These are phyloP conservation scores for Colletotrichum spinosum DNA, from an alignment of 2,329 filamentous ascomycete genomes.

Conservation along the genomic window DNA sequence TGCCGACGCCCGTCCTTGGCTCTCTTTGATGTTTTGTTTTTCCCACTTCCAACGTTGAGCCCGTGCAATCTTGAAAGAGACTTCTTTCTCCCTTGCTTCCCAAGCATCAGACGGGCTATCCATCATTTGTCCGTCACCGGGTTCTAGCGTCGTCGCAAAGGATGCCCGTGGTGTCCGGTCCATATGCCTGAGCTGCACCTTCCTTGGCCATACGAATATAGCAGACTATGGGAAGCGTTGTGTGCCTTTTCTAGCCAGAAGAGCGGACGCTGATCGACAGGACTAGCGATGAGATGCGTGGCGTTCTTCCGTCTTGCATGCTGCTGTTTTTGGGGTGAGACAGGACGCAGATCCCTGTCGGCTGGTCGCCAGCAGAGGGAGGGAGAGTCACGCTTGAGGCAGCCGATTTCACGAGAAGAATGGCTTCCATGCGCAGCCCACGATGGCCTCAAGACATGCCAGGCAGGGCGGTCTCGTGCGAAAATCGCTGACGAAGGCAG, in stretches of 20 bases:
- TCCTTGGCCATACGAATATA: too few species aligned
- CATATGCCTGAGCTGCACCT: background rate
- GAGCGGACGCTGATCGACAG: conserved; percentile 29
- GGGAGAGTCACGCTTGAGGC: conserved; percentile 10
- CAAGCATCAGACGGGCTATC: conserved; percentile 23
- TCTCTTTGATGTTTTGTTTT: conserved; percentile 21
- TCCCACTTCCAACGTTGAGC: conserved; percentile 1
- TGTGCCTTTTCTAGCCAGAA: conserved; percentile 3
- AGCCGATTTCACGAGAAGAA: background rate
- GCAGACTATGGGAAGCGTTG: conserved; percentile 3
- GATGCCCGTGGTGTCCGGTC: background rate
- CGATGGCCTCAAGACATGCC: conserved; percentile 26
- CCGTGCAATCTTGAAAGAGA: background rate
- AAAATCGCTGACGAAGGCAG: conserved; percentile 9
- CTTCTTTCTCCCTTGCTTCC: conserved; percentile 23
- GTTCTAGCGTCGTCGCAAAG: conserved; percentile 14
- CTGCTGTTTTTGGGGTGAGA: conserved; percentile 27
- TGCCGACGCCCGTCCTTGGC: conserved; percentile 30
- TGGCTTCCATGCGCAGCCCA: conserved; percentile 18
- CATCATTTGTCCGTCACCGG: conserved; percentile 25
- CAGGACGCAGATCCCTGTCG: conserved; percentile 28
- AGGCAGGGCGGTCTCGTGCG: background rate
- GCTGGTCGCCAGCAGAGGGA: conserved; percentile 23
- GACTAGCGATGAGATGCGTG: conserved; percentile 32
- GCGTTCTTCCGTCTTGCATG: conserved; percentile 9